Percentiles rank a stretch among this genome's conserved stretches.
Evolutionary conservation across 2,329 filamentous ascomycete species (phyloP).

Genomic region (Penicillium sp.): DNA sequence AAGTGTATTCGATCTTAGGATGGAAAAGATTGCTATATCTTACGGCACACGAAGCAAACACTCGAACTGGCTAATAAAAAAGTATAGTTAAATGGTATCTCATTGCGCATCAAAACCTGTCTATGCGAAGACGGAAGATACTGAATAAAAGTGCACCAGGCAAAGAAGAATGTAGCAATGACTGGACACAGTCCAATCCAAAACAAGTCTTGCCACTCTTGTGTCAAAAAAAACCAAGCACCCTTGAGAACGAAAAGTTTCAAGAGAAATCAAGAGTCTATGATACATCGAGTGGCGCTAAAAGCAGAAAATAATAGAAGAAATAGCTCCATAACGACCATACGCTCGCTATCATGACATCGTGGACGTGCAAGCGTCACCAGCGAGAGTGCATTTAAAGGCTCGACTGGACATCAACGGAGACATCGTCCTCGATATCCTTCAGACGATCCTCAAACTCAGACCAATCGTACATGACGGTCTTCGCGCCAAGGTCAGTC

Average conservation of each 20-base stretch:
- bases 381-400: conserved; percentile 8
- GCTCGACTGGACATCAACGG: conserved; percentile 16
- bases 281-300: not conserved
- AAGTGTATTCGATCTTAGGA: not conserved
- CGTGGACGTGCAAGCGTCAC: conserved; percentile 16
- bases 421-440: conserved; percentile 38
- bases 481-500: conserved; percentile 58
- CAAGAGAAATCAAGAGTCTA: not conserved
- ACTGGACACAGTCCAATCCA: not conserved
- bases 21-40: not conserved
- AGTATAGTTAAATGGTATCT: conserved; percentile 7
- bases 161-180: not conserved
- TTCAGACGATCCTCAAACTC: conserved; percentile 45
- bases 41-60: not conserved
- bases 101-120: conserved; percentile 11
- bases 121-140: conserved; percentile 9
- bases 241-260: not conserved
- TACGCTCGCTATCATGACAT: conserved; percentile 36
- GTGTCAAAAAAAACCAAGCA: not conserved
- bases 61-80: not conserved
- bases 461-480: conserved; percentile 56
- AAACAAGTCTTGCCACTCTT: not conserved
- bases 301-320: conserved; percentile 1
- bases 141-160: conserved; percentile 11
- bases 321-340: conserved; percentile 25